Evolutionary conservation across 192 early-diverging fungal genomes (phyloP), one percentile per base, ranked within the genome.

Genomic region (Globomyces pollinis-pini): DNA sequence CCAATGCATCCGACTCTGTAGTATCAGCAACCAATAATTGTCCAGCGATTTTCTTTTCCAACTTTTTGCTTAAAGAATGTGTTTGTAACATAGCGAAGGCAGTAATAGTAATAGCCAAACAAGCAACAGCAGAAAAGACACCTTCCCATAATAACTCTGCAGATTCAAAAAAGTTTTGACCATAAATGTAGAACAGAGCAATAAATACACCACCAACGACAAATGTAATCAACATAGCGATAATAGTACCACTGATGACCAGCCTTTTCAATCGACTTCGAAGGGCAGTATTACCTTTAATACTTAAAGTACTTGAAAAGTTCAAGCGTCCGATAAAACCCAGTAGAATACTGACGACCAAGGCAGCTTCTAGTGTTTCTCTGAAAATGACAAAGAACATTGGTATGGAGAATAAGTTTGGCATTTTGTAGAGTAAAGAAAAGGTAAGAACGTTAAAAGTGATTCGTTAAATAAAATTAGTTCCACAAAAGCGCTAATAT

Each of bases 291-390:
- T n/a, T n/a, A n/a, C n/a, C n/a, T n/a, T n/a, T n/a, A n/a, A n/a
- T n/a, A n/a, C n/a, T n/a, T n/a, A n/a, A n/a, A n/a, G n/a, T n/a
- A n/a, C n/a, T n/a, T n/a, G n/a, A n/a, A n/a, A n/a, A n/a, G n/a
- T n/a, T n/a, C n/a, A n/a, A n/a, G n/a, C 55, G 28, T 18, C 69
- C 56, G 65, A 88, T 65, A 72, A 91, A 91, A 20, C 88, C 69
- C 21, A 91, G 75, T 11, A 93, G 67, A 18, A 96, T 88, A n/a
- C 86, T 85, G 51, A 96, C 71, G 63, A 96, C 84, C 57, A 96
- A 81, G n/a, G 84, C 84, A 4, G 87, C 89, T 74, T 96, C 93
- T 15, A 87, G 76, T 29, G 90, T 86, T 75, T 94, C 74, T 28
- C 74, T 61, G 33, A 72, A 67, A 38, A 77, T 62, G 36, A 77